A percentile compares a stretch with the other conserved stretches of the same genome.
phyloP scores from a whole-genome alignment of 108 stramenopile genomes.

The Craspedostauros australis region DNA sequence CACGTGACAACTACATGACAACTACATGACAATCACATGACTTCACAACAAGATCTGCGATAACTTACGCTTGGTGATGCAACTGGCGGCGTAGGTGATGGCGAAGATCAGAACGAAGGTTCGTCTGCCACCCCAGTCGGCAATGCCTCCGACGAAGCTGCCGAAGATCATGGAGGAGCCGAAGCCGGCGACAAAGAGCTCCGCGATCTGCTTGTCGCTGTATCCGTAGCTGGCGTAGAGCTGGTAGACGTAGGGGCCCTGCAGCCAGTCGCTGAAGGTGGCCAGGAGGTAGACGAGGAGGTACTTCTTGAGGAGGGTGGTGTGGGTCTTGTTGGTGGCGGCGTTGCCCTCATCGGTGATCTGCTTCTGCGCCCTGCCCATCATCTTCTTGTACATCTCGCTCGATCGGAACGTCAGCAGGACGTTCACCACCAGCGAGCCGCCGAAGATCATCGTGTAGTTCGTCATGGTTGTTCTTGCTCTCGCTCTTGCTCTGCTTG shows the following conservation, averaged over 20 bases:
- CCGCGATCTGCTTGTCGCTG: constrained; percentile 82
- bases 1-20: background rate
- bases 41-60: background rate
- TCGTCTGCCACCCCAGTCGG: constrained; percentile 74
- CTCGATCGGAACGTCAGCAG: constrained; percentile 67
- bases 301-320: constrained; percentile 55
- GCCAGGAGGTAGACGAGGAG: constrained; percentile 88
- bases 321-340: constrained; percentile 18
- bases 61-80: constrained; percentile 80
- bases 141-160: constrained; percentile 54
- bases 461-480: constrained; percentile 54
- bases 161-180: constrained; percentile 74
- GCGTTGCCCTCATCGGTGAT: constrained; percentile 9
- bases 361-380: constrained; percentile 2
- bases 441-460: constrained; percentile 58
- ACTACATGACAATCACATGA: too few species aligned
- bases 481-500: too few species aligned
- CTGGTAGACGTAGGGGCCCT: constrained; percentile 98
- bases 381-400: constrained; percentile 47
- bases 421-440: constrained; percentile 48
- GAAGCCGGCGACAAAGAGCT: constrained; percentile 86
- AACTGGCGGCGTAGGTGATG: constrained; percentile 74
- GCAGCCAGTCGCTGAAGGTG: constrained; percentile 94
- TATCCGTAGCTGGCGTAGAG: constrained; percentile 92
- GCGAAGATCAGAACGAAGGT: constrained; percentile 85